Percentiles rank a stretch among this genome's conserved stretches.
These are phyloP conservation scores for Arachis stenosperma DNA, from an alignment of 306 rosid genomes.

Conservation along the genomic window DNA sequence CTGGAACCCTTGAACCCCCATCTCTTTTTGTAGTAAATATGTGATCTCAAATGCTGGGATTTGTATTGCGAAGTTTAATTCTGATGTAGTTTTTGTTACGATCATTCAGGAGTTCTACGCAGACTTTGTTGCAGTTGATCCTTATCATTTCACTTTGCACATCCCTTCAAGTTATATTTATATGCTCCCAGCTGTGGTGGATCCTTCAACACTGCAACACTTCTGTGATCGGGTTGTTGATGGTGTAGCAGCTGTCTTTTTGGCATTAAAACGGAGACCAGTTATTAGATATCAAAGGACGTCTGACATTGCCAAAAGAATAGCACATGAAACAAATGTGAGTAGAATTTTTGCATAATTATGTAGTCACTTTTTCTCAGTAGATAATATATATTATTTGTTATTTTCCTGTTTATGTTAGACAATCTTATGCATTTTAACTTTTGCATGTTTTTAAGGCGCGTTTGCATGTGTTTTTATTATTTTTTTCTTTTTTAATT, in stretches of 20 bases:
- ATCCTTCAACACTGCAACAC: constrained; percentile 66
- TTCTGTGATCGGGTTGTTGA: constrained; percentile 85
- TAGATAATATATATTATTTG: neutral
- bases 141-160: constrained; percentile 85
- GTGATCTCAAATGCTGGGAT: constrained; percentile 30
- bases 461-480: constrained; percentile 14
- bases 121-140: constrained; percentile 86
- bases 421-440: constrained; percentile 3
- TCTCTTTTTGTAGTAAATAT: constrained; percentile 32
- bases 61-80: constrained; percentile 36
- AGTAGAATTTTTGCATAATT: constrained; percentile 35
- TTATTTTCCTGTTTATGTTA: too few species aligned
- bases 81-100: constrained; percentile 40
- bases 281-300: constrained; percentile 90
- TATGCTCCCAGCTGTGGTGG: constrained; percentile 94
- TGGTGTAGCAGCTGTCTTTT: constrained; percentile 82
- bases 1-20: constrained; percentile 3
- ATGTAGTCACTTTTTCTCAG: constrained; percentile 16
- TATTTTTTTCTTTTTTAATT: constrained; percentile 17
- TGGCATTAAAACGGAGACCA: constrained; percentile 89
- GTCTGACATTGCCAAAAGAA: constrained; percentile 84
- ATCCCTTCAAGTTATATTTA: constrained; percentile 72
- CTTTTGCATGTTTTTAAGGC: neutral
- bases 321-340: constrained; percentile 88
- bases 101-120: constrained; percentile 87